Evolutionary conservation across 495 filamentous ascomycete genomes (phyloP), one percentile per base, ranked within the genome.

Genomic region (Penicillium lagena): DNA sequence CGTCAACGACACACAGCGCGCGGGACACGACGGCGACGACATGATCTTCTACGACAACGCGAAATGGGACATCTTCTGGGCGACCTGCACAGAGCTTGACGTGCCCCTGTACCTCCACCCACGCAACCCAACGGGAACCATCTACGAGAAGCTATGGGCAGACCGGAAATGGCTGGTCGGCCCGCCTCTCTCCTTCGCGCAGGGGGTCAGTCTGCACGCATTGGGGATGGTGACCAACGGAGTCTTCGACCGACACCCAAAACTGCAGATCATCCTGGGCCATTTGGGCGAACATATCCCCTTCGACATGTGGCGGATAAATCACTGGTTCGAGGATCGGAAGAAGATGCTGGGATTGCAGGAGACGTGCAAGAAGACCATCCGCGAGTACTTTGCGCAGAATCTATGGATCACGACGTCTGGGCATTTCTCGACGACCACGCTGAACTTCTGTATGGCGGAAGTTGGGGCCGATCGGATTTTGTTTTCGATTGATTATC

Each of bases 371-470:
- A 66, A 67, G 50, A 66, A 71, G 58, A 74, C 69, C 15, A 78
- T 83, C 50, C 58, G 62, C 34, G 67, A 80, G 12, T 80, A 82
- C 42, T 83, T 79, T 54, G 67, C 73, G 22, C 59, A 68, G 38
- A 83, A 86, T 42, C 64, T 86, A 35, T 86, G 75, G 76, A 73
- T 84, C 39, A 85, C 81, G 4, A 83, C 81, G 2, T 76, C 69
- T 13, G 80, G 81, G 0, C 72, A 81, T 37, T 85, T 82, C 55
- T 76, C 69, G 29, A 71, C 80, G 11, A 68, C 72, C 9, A 75
- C 73, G 5, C 50, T 83, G 56, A 62, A 71, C 36, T 74, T 70
- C 44, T 72, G 66, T 55, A 60, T 74, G 59, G 60, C 59, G 5
- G 65, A 72, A 54, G 60, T 74, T 46, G 61, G 65, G 8, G 34